Evolutionary conservation across 305 asterid genomes (phyloP).

Genomic region (Fraxinus ornus): DNA sequence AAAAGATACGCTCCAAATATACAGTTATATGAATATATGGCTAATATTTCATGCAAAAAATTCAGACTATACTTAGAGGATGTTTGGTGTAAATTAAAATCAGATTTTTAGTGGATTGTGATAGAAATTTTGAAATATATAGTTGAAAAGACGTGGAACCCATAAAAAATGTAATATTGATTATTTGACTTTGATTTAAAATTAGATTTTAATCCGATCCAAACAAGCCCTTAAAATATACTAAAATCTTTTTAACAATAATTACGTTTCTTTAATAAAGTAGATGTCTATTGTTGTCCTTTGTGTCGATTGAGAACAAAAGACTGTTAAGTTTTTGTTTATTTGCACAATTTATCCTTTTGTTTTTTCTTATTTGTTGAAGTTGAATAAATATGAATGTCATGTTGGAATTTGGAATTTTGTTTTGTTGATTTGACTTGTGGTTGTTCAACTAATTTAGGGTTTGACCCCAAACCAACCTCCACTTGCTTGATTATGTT

Average conservation of each 20-base stretch:
- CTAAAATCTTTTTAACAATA: no score
- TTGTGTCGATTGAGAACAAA: conserved; percentile 1
- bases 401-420: background rate
- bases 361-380: conserved; percentile 12
- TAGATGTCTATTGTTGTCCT: conserved; percentile 32
- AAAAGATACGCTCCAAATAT: conserved; percentile 21
- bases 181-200: no score
- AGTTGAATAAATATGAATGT: background rate
- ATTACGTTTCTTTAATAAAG: background rate
- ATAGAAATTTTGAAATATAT: no score
- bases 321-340: conserved; percentile 19
- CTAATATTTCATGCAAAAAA: background rate
- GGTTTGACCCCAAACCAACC: conserved; percentile 4
- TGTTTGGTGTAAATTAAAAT: no score
- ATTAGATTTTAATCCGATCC: no score
- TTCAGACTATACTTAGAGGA: background rate
- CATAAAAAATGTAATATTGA: no score
- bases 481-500: background rate
- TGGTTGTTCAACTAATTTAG: conserved; percentile 1
- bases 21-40: conserved; percentile 27
- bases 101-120: no score
- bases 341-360: conserved; percentile 15
- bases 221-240: no score
- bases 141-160: no score
- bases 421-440: background rate